These are phyloP conservation scores for Rhodamnia rubescens DNA, from an alignment of 345 rosid genomes.

Conservation along the genomic window DNA sequence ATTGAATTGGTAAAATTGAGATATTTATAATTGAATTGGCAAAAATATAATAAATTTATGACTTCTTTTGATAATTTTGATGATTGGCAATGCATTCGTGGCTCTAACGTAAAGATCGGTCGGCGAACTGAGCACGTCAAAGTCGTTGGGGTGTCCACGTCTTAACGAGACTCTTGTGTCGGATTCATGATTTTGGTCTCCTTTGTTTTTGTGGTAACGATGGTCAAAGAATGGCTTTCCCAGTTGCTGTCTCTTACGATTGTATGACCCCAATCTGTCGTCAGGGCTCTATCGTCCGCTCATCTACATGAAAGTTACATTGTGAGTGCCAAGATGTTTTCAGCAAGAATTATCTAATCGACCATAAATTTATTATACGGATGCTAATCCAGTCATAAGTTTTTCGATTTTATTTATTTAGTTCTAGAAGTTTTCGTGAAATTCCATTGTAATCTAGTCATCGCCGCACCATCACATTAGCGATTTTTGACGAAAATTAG, in stretches of 20 bases:
- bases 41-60: too few species aligned
- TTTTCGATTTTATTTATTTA: neutral
- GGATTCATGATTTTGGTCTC: neutral
- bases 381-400: neutral
- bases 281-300: too few species aligned
- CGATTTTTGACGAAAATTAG: rapidly evolving
- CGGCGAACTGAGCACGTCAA: neutral
- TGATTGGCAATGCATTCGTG: neutral
- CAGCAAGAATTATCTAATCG: neutral
- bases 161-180: neutral
- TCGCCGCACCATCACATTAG: neutral
- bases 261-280: too few species aligned
- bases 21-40: too few species aligned
- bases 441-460: neutral
- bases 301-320: neutral
- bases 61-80: too few species aligned
- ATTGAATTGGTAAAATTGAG: too few species aligned
- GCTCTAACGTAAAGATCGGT: neutral
- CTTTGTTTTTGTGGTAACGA: neutral
- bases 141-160: neutral
- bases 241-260: neutral
- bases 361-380: neutral
- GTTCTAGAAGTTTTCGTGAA: rapidly evolving
- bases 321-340: neutral
- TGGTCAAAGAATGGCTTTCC: neutral